Evolutionary conservation across 768 basidiomycete species (phyloP), one percentile per base, ranked within the genome.

Genomic region (Asterophora lycoperdoides): DNA sequence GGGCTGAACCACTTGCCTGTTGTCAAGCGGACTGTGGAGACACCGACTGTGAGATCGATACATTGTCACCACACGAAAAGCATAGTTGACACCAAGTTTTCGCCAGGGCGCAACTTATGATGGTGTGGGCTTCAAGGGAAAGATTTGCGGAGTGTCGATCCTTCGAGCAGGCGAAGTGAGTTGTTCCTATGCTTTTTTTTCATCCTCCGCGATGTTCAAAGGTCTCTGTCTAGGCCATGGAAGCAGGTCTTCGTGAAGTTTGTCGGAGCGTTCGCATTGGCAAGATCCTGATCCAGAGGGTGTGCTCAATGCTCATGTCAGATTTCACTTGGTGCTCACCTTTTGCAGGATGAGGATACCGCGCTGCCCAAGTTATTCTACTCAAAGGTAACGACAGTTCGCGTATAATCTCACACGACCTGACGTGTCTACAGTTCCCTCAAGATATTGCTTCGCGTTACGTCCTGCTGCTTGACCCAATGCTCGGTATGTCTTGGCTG

Each of bases 201-300:
- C 36, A 20, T 34, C 11, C 39, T 41, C 15, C 10, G 38, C 28
- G 9, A 14, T 14, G 40, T 35, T 36, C 39, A 46, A 51, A 41
- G 6, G 23, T 23, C 23, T 34, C 40, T 35, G 35, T 37, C 9
- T 49, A 93, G 89, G 93, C 94, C 1, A 99, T 99, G 95, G 95
- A 99, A 69, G 91, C 90, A 10, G 96, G 95, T 33, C 73, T 99
- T 53, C 77, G 95, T 36, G 95, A 97, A 66, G 95, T 97, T 33
- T 97, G 94, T 71, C 79, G 95, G 57, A 89, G 83, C 60, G 89
- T 91, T 20, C 79, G 95, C 54, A 95, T 99, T 51, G 95, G 95
- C 41, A 99, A 99, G 74, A 98, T 99, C 60, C 75, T 99, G 41
- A 99, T 99, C 53, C 95, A 99, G 69, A 70, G 95, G 64, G 93